Evolutionary conservation across 345 rosid genomes (phyloP), one percentile per base, ranked within the genome.

Genomic region (Salix dunnii): DNA sequence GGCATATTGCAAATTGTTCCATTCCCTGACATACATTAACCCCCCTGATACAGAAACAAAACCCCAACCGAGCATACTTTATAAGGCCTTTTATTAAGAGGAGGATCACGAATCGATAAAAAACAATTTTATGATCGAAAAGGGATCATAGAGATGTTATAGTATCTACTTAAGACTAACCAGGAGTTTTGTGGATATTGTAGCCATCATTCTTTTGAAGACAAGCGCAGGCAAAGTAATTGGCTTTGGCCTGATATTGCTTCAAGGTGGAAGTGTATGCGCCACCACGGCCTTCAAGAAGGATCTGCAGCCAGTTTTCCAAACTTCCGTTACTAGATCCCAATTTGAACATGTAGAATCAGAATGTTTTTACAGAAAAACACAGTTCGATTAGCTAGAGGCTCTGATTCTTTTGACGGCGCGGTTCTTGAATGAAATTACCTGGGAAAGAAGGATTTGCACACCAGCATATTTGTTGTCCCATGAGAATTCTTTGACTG

Each of bases 401-500:
- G 18, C 17, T 43, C 17, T 43, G 49, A 3, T 43, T 43, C 49
- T 43, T 1, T 13, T 43, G 49, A 13, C 3, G 49, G 3, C 13
- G 18, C 2, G 49, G 18, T 43, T 46, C 53, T 20, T 23, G 11
- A 13, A 13, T 11, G 53, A 9, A 18, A 7, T 53, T 66, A 94
- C 94, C 97, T 92, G 90, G 62, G 87, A 78, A 48, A 94, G 87
- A 64, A 94, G 94, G 87, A 90, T 80, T 81, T 94, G 98, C 43
- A 92, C 87, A 68, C 97, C 98, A 3, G 93, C 98, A 73, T 91
- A 92, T 35, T 94, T 92, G 88, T 83, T 91, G 84, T 94, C 97
- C 98, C 97, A 94, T n/a, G 93, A 91, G 87, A 94, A 92, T 33
- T 94, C 97, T 75, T 90, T 91, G 74, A 91, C 84, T 21, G 92